Percentiles rank a stretch among this genome's conserved stretches.
These are phyloP conservation scores for Colletotrichum lentis DNA, from an alignment of 2,329 filamentous ascomycete species.

Conservation along the genomic window DNA sequence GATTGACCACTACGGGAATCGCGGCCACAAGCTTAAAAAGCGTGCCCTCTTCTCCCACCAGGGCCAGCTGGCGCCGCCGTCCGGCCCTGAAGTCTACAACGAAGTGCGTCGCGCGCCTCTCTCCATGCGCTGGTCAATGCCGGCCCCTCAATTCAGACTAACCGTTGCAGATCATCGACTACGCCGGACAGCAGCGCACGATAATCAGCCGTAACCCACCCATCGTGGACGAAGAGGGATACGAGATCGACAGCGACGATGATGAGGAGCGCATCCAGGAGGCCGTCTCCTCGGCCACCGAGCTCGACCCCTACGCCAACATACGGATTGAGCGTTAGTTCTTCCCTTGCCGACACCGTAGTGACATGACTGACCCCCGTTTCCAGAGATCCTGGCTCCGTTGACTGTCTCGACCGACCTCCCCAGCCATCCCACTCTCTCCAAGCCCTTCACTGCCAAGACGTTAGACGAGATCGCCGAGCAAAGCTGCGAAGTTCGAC, in stretches of 20 bases:
- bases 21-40: conserved; percentile 81
- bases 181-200: conserved; percentile 74
- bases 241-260: conserved; percentile 77
- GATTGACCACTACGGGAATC: conserved; percentile 74
- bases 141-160: conserved; percentile 11
- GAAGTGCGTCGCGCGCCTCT: conserved; percentile 60
- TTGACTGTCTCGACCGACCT: conserved; percentile 79
- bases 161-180: conserved; percentile 68
- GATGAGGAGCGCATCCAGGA: conserved; percentile 69
- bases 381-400: conserved; percentile 74
- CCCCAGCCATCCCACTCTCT: conserved; percentile 76
- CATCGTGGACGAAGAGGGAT: conserved; percentile 79
- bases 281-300: conserved; percentile 68
- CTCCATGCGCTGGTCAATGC: neutral
- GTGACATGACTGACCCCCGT: conserved; percentile 43
- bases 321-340: conserved; percentile 74
- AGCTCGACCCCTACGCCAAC: conserved; percentile 77
- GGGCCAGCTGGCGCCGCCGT: conserved; percentile 72
- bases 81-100: conserved; percentile 73
- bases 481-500: conserved; percentile 74
- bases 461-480: conserved; percentile 75
- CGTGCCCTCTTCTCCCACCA: conserved; percentile 74
- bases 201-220: conserved; percentile 79
- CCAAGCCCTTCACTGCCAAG: conserved; percentile 76
- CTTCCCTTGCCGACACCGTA: conserved; percentile 1